phyloP scores from a whole-genome alignment of 1,139 yeast genomes.

The Debaryomyces singareniensis region DNA sequence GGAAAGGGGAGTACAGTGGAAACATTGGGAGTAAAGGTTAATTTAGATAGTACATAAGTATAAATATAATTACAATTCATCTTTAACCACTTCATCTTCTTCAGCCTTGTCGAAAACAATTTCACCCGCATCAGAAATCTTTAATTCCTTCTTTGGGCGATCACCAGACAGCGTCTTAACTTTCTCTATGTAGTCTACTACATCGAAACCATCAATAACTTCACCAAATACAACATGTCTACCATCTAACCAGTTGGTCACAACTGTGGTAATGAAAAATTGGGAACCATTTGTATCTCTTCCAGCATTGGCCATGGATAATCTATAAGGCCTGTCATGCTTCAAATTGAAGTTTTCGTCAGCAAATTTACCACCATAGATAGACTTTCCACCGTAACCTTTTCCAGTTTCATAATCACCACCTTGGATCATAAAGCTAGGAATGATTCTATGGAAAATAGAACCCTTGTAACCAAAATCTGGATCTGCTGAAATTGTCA shows the following conservation, averaged over 20 bases:
- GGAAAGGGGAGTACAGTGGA: conserved; percentile 39
- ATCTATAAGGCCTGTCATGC: conserved; percentile 53
- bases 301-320: conserved; percentile 64
- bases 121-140: conserved; percentile 44
- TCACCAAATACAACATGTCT: conserved; percentile 80
- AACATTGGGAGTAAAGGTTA: conserved; percentile 24
- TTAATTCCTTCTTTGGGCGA: conserved; percentile 47
- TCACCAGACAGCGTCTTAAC: conserved; percentile 45
- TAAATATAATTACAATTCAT: not conserved
- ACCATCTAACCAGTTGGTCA: conserved; percentile 61
- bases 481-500: conserved; percentile 57
- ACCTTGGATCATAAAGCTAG: conserved; percentile 56
- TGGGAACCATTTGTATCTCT: conserved; percentile 59
- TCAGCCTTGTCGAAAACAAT: conserved; percentile 18
- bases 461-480: conserved; percentile 45
- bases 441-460: conserved; percentile 53
- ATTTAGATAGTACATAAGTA: conserved; percentile 11
- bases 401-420: conserved; percentile 57
- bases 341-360: conserved; percentile 53
- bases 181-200: conserved; percentile 49
- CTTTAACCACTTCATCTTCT: conserved; percentile 24
- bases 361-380: conserved; percentile 49
- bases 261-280: conserved; percentile 58
- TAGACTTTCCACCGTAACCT: conserved; percentile 57
- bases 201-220: conserved; percentile 62